Evolutionary conservation across 768 basidiomycete species (phyloP).

Genomic region (Exidia glandulosa): DNA sequence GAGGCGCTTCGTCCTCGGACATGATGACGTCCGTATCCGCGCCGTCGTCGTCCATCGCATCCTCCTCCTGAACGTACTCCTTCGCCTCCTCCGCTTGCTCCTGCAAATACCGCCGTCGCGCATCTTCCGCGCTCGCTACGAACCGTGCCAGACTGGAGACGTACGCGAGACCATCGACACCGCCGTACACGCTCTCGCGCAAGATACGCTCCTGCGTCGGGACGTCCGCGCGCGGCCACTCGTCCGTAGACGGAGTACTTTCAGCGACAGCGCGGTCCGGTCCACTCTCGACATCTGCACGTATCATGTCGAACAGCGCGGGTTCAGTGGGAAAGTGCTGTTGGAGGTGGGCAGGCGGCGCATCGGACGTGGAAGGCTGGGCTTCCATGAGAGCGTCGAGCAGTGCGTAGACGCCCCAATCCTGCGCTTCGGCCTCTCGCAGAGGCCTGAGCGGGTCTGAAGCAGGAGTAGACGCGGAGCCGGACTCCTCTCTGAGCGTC

Average conservation of each 20-base stretch:
- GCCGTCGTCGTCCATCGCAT: slow-evolving; percentile 1
- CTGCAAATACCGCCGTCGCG: background rate
- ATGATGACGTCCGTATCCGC: background rate
- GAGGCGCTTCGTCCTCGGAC: slow-evolving; percentile 1
- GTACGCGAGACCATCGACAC: slow-evolving; percentile 66
- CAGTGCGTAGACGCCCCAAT: background rate
- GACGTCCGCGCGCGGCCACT: background rate
- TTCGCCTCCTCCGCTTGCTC: background rate
- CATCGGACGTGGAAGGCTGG: background rate
- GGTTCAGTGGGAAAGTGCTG: background rate
- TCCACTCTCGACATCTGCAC: background rate
- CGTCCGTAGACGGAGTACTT: background rate
- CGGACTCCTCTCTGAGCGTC: background rate
- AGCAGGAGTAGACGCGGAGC: no score
- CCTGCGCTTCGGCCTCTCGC: background rate
- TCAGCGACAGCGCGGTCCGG: background rate
- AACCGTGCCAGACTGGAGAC: slow-evolving; percentile 70
- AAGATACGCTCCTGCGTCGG: slow-evolving; percentile 42
- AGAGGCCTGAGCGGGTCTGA: background rate
- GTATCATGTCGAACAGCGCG: background rate
- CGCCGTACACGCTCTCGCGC: slow-evolving; percentile 68
- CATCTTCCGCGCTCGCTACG: slow-evolving; percentile 17
- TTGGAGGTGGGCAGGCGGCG: no score
- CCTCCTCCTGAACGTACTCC: background rate
- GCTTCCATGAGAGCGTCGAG: background rate